Evolutionary conservation across 352 stramenopile genomes (phyloP).

Genomic region (Globisporangium paddicum): DNA sequence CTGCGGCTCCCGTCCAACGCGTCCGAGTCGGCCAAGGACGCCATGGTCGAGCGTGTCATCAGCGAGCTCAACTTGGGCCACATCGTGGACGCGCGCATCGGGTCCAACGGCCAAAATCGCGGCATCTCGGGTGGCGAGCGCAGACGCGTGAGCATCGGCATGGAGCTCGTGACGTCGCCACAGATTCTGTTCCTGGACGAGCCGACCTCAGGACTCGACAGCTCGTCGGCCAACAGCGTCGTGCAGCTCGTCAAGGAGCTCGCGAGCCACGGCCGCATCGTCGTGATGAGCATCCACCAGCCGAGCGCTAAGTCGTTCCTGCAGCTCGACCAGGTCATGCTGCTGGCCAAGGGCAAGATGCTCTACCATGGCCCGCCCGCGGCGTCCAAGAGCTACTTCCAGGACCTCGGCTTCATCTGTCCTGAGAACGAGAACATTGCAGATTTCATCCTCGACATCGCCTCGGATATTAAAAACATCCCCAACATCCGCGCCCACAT

Average conservation of each 20-base stretch:
- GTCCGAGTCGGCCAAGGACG: slow-evolving; percentile 47
- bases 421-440: slow-evolving; percentile 76
- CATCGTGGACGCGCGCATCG: slow-evolving; percentile 57
- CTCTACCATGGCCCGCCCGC: slow-evolving; percentile 53
- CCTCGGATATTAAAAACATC: slow-evolving; percentile 57
- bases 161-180: slow-evolving; percentile 89
- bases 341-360: slow-evolving; percentile 81
- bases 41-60: slow-evolving; percentile 69
- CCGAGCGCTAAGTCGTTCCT: slow-evolving; percentile 89
- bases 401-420: slow-evolving; percentile 63
- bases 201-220: slow-evolving; percentile 91
- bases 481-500: slow-evolving; percentile 47
- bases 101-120: slow-evolving; percentile 42
- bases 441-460: slow-evolving; percentile 79
- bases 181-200: slow-evolving; percentile 90
- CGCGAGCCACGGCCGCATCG: slow-evolving; percentile 71
- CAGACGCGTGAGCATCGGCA: slow-evolving; percentile 91
- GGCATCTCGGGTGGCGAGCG: slow-evolving; percentile 93
- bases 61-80: slow-evolving; percentile 69
- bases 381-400: slow-evolving; percentile 51
- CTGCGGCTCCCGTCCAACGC: slow-evolving; percentile 52
- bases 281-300: slow-evolving; percentile 88
- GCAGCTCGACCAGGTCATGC: slow-evolving; percentile 86
- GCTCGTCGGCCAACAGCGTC: slow-evolving; percentile 86
- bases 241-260: slow-evolving; percentile 87